Evolutionary conservation across 345 rosid species (phyloP).

Genomic region (Viola odorata): DNA sequence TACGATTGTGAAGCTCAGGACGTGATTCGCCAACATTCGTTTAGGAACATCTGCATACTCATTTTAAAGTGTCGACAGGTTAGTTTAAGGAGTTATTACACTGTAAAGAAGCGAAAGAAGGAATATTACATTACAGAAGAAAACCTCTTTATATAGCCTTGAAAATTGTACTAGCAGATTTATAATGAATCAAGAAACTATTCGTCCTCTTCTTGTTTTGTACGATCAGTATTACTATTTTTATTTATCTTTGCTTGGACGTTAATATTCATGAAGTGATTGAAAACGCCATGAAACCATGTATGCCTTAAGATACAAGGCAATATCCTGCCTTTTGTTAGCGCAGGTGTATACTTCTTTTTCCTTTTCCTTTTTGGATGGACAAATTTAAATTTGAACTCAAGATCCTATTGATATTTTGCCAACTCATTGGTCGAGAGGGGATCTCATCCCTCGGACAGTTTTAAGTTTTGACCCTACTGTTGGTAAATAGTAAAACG

Average conservation of each 20-base stretch:
- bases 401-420: too few species aligned
- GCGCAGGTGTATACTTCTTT: too few species aligned
- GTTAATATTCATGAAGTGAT: constrained; percentile 21
- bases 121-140: constrained; percentile 18
- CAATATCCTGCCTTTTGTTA: neutral
- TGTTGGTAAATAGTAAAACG: too few species aligned
- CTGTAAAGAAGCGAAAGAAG: constrained; percentile 32
- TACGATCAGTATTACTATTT: constrained; percentile 25
- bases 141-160: constrained; percentile 2
- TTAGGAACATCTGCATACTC: constrained; percentile 23
- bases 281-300: neutral
- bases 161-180: constrained; percentile 15
- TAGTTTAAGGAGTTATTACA: constrained; percentile 23
- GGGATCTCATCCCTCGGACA: too few species aligned
- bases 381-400: too few species aligned
- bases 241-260: constrained; percentile 23
- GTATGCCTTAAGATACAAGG: constrained; percentile 7
- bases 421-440: too few species aligned
- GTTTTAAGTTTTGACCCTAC: too few species aligned
- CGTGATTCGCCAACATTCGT: constrained; percentile 5
- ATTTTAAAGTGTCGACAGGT: constrained; percentile 17
- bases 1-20: constrained; percentile 4
- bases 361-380: too few species aligned
- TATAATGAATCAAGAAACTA: constrained; percentile 19
- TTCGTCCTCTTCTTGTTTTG: constrained; percentile 29